These are phyloP conservation scores for Floccularia luteovirens DNA, from an alignment of 768 basidiomycete species.

Conservation along the genomic window DNA sequence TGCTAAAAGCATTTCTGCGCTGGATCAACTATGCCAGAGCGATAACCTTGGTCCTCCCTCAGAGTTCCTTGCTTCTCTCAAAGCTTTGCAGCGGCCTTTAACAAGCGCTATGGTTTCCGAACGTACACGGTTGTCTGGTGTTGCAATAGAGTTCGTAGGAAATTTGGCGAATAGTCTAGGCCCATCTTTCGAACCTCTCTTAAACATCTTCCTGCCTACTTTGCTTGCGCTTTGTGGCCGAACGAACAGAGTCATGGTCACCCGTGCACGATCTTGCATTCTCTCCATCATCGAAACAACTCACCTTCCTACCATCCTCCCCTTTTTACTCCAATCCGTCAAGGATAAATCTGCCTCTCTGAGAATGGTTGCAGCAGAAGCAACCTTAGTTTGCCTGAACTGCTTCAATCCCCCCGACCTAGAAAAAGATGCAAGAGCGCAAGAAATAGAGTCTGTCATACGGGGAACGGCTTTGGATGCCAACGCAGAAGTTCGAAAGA, in stretches of 20 bases:
- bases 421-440: conserved; percentile 57
- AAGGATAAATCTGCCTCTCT: conserved; percentile 65
- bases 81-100: conserved; percentile 44
- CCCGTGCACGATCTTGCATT: conserved; percentile 56
- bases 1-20: conserved; percentile 32
- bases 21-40: conserved; percentile 42
- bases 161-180: conserved; percentile 49
- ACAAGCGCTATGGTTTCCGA: conserved; percentile 63
- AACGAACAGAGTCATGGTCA: conserved; percentile 72
- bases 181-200: conserved; percentile 55
- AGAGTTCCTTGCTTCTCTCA: conserved; percentile 44
- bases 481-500: conserved; percentile 66
- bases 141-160: conserved; percentile 56
- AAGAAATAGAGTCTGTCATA: conserved; percentile 66
- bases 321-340: conserved; percentile 48
- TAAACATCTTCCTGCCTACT: conserved; percentile 60
- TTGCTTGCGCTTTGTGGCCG: conserved; percentile 62
- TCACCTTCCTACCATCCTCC: conserved; percentile 56
- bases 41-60: conserved; percentile 41
- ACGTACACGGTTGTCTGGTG: conserved; percentile 61
- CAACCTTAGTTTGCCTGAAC: conserved; percentile 58
- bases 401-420: conserved; percentile 75
- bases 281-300: conserved; percentile 56
- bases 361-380: conserved; percentile 60
- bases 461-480: conserved; percentile 62